Evolutionary conservation across 164 flowering plant genomes (phyloP).

Genomic region (Nymphaea thermarum): DNA sequence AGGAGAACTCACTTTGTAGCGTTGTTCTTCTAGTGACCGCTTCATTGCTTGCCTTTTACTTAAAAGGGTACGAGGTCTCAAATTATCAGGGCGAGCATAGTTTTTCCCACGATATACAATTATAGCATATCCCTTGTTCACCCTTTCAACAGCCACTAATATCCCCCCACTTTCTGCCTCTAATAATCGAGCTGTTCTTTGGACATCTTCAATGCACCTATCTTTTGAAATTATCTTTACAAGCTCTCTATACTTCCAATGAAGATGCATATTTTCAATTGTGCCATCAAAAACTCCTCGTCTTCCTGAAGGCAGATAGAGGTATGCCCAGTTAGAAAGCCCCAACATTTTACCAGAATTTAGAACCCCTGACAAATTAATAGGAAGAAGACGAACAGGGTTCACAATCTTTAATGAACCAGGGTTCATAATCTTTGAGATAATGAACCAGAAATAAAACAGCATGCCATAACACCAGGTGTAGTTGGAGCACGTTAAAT

Average conservation of each 20-base stretch:
- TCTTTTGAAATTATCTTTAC: constrained; percentile 63
- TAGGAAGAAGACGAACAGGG: no score
- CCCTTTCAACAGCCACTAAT: constrained; percentile 80
- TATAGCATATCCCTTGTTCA: constrained; percentile 70
- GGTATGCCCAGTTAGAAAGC: not conserved
- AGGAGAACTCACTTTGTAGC: constrained; percentile 42
- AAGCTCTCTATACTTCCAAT: constrained; percentile 97
- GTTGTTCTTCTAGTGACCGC: constrained; percentile 80
- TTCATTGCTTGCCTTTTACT: constrained; percentile 75
- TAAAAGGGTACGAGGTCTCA: constrained; percentile 70
- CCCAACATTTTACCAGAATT: no score
- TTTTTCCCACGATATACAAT: constrained; percentile 93
- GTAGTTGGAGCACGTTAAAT: no score
- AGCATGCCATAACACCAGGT: no score
- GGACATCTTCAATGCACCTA: constrained; percentile 40
- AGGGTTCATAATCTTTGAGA: no score
- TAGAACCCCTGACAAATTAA: no score
- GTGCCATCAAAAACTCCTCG: constrained; percentile 91
- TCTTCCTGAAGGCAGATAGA: constrained; percentile 44
- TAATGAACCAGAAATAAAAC: no score
- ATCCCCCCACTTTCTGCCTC: constrained; percentile 97
- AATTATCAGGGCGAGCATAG: constrained; percentile 54
- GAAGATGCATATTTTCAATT: constrained; percentile 94
- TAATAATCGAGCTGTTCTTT: constrained; percentile 47
- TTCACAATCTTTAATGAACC: no score